phyloP scores from a whole-genome alignment of 441 rosid species.

The Jatropha multifida region DNA sequence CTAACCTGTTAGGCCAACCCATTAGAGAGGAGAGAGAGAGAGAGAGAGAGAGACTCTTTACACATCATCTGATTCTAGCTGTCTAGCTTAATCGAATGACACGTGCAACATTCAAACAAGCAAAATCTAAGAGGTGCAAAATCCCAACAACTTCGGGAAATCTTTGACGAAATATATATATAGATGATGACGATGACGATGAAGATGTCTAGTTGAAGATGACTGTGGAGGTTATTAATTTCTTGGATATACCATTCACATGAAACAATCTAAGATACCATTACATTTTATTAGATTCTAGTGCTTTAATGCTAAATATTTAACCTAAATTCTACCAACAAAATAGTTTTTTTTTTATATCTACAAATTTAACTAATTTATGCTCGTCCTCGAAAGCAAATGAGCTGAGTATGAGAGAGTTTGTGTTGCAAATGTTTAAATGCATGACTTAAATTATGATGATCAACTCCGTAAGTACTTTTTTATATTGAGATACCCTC shows the following conservation, averaged over 20 bases:
- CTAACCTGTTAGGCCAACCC: constrained; percentile 27
- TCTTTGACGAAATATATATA: not conserved
- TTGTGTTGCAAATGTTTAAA: too few relatives aligned
- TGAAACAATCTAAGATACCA: not conserved
- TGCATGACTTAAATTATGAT: too few relatives aligned
- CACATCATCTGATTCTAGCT: constrained; percentile 8
- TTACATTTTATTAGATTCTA: not conserved
- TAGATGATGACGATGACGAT: not conserved
- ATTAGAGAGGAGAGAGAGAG: not conserved
- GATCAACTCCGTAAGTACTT: too few relatives aligned
- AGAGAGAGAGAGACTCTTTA: not conserved
- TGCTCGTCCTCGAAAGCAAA: too few relatives aligned
- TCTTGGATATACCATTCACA: not conserved
- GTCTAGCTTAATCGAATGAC: constrained; percentile 16
- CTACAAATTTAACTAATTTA: too few relatives aligned
- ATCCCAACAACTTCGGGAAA: constrained; percentile 15
- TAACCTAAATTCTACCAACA: too few relatives aligned
- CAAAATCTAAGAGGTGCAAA: constrained; percentile 15
- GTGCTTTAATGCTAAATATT: too few relatives aligned
- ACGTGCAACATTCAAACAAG: constrained; percentile 16
- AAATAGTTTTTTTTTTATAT: too few relatives aligned
- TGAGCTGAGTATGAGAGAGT: too few relatives aligned
- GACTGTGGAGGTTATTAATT: not conserved
- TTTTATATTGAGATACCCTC: too few relatives aligned
- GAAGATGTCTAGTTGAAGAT: not conserved